Evolutionary conservation across 1,139 yeast species (phyloP), one percentile per base, ranked within the genome.

Genomic region (Sugiyamaella grinbergsii): DNA sequence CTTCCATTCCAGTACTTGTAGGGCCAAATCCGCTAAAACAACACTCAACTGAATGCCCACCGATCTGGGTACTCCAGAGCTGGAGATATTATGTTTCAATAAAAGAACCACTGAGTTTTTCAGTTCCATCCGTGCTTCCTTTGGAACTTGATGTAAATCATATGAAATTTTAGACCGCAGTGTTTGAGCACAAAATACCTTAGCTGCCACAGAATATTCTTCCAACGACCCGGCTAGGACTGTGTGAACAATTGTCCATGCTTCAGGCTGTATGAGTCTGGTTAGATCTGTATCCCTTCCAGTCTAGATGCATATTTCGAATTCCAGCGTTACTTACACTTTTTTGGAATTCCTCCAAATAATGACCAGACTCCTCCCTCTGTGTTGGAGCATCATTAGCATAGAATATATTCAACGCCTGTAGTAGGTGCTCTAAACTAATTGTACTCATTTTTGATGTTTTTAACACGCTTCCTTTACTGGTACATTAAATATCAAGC

Each of bases 101-200:
- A 88, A 73, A 31, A 75, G 75, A 19, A 85, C 69, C 39, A 90
- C 64, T 3, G 89, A 79, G 49, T 78, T 78, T 62, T 86, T 85
- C 58, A 94, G 72, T 13, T 75, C 77, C 33, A 70, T 62, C 44
- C 80, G 71, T 31, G 80, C 72, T 5, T 75, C 75, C 28, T 67
- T 71, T 0, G 89, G 88, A 2, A 89, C 71, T 67, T 93, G 98
- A 54, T 77, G 75, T 58, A 91, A 74, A 70, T 93, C 98, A 66
- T 87, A 91, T 11, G 88, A 85, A 46, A 89, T 74, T 63, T 68
- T 61, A 36, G 91, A 83, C 57, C 96, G 75, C 56, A 94, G 71
- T 0, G 98, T 91, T 67, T 94, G 98, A 1, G 97, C 86, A 7
- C 94, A 86, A 72, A 94, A 93, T 60, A 93, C 73, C 62, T 82